Evolutionary conservation across 768 basidiomycete species (phyloP).

Genomic region (Termitomyces sp.): DNA sequence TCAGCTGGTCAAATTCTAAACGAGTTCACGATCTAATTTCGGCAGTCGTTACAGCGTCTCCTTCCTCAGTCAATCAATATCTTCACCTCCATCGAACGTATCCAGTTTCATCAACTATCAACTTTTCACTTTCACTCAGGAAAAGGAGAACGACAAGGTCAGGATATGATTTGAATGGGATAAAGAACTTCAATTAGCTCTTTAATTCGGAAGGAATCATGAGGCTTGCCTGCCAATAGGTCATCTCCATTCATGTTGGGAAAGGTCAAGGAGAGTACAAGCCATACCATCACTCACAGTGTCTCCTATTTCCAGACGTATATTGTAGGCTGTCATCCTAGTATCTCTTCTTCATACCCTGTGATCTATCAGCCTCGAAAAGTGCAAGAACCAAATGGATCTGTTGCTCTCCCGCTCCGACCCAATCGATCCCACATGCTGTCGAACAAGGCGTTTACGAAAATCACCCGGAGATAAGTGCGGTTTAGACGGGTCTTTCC

Average conservation of each 20-base stretch:
- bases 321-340: neutral
- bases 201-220: too few species aligned
- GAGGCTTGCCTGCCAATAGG: too few species aligned
- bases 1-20: too few species aligned
- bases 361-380: neutral
- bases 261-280: neutral
- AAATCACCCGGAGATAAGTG: neutral
- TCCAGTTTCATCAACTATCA: too few species aligned
- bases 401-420: neutral
- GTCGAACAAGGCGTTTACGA: slow-evolving; percentile 1
- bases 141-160: too few species aligned
- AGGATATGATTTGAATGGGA: too few species aligned
- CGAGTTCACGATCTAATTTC: too few species aligned
- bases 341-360: neutral
- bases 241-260: neutral
- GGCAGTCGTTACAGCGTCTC: too few species aligned
- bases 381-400: neutral
- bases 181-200: too few species aligned
- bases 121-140: too few species aligned
- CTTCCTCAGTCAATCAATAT: too few species aligned
- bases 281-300: neutral
- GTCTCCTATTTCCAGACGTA: neutral
- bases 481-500: neutral
- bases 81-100: too few species aligned
- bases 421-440: neutral